A percentile compares a stretch with the other conserved stretches of the same genome.
These are phyloP conservation scores for Yamadazyma insecticola DNA, from an alignment of 805 yeast genomes.

Conservation along the genomic window DNA sequence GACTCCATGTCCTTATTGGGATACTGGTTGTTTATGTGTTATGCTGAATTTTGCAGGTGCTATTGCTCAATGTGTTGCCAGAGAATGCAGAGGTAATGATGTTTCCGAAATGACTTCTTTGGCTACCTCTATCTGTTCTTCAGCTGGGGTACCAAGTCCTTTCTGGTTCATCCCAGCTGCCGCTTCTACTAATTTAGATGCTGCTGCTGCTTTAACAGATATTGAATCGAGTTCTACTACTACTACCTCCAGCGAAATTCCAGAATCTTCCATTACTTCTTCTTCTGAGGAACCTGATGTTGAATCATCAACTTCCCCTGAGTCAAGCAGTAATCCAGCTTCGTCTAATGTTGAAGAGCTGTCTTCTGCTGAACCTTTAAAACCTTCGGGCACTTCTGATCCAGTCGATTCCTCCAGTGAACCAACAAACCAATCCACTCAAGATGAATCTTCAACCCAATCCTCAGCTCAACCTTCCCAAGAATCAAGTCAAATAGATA, in stretches of 20 bases:
- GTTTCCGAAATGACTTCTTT: conserved; percentile 22
- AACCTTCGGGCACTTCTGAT: background rate
- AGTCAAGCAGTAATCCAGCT: background rate
- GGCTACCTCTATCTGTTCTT: conserved; percentile 30
- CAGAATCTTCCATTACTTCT: conserved; percentile 5
- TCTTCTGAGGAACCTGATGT: conserved; percentile 2
- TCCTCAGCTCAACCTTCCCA: background rate
- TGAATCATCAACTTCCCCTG: conserved; percentile 3
- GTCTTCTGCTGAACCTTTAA: conserved; percentile 2
- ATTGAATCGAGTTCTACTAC: conserved; percentile 4
- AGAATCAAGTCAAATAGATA: no score
- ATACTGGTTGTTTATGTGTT: conserved; percentile 43
- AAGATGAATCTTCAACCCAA: background rate
- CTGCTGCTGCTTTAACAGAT: conserved; percentile 19
- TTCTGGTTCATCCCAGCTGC: conserved; percentile 37
- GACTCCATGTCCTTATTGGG: conserved; percentile 45
- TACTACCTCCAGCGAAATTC: conserved; percentile 2
- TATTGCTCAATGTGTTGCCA: conserved; percentile 34
- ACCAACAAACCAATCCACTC: no score
- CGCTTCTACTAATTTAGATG: conserved; percentile 18
- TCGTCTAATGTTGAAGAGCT: background rate
- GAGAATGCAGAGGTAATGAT: conserved; percentile 30
- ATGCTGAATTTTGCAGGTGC: conserved; percentile 26
- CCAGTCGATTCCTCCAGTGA: no score
- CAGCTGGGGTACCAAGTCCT: conserved; percentile 23